phyloP scores from a whole-genome alignment of 305 asterid species.

The Fraxinus paxiana region DNA sequence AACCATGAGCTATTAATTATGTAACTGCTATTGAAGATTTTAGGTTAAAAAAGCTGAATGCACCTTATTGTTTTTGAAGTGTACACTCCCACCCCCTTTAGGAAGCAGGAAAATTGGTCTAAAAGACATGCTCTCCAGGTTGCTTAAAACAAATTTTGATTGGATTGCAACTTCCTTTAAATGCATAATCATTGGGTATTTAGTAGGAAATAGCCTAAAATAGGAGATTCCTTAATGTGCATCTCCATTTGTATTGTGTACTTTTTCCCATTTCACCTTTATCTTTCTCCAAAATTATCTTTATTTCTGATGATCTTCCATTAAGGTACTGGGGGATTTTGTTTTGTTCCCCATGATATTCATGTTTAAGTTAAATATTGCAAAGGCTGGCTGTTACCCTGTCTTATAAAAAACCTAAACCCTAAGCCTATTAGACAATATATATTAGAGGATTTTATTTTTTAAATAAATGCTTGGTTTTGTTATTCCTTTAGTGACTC shows the following conservation, averaged over 20 bases:
- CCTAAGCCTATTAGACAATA: background rate
- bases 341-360: background rate
- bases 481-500: background rate
- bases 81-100: background rate
- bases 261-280: background rate
- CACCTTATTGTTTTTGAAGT: background rate
- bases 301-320: background rate
- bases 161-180: background rate
- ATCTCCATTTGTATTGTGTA: background rate
- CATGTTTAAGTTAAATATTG: background rate
- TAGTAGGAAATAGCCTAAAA: background rate
- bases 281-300: background rate
- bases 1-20: background rate
- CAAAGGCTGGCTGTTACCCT: background rate
- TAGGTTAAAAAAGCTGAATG: background rate
- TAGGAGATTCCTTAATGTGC: background rate
- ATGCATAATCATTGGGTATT: background rate
- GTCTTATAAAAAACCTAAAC: background rate
- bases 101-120: background rate
- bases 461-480: background rate
- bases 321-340: background rate
- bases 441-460: background rate
- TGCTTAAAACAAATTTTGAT: background rate
- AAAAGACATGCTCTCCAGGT: background rate
- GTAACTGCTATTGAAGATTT: background rate